phyloP scores from a whole-genome alignment of 2,329 filamentous ascomycete species.

The Hymenoscyphus fraxineus region DNA sequence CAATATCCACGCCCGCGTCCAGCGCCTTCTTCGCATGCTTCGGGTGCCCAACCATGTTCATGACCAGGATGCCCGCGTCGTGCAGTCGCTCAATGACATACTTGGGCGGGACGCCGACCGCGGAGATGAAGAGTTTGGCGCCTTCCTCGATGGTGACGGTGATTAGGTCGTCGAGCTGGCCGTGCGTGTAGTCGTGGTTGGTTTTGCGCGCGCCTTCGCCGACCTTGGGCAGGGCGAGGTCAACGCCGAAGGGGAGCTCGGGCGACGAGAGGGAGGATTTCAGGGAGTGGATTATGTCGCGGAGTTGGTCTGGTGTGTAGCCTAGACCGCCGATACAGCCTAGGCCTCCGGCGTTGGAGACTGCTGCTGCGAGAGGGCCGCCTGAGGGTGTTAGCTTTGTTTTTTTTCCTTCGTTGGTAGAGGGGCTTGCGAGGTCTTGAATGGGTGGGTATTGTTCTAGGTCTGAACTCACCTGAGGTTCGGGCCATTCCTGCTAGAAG shows the following conservation, averaged over 20 bases:
- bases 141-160: slow-evolving; percentile 80
- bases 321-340: slow-evolving; percentile 69
- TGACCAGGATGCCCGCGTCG: slow-evolving; percentile 73
- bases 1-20: slow-evolving; percentile 79
- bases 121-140: slow-evolving; percentile 80
- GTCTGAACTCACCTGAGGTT: slow-evolving; percentile 54
- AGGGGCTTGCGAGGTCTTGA: not conserved
- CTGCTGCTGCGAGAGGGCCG: slow-evolving; percentile 74
- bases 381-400: not conserved
- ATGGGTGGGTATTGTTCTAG: not conserved
- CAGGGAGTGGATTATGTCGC: slow-evolving; percentile 78
- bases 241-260: slow-evolving; percentile 80
- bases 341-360: slow-evolving; percentile 73
- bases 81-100: slow-evolving; percentile 74
- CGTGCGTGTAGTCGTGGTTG: slow-evolving; percentile 93
- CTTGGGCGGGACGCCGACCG: slow-evolving; percentile 80
- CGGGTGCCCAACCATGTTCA: slow-evolving; percentile 97
- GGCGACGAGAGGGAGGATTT: slow-evolving; percentile 67
- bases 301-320: slow-evolving; percentile 71
- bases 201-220: slow-evolving; percentile 81
- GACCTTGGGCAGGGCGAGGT: slow-evolving; percentile 86
- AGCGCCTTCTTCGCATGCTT: slow-evolving; percentile 88
- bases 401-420: not conserved
- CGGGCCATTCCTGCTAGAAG: slow-evolving; percentile 92
- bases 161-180: slow-evolving; percentile 82